Percentiles rank a stretch among this genome's conserved stretches.
These are phyloP conservation scores for Verticillium isaacii DNA, from an alignment of 2,329 filamentous ascomycete species.

Conservation along the genomic window DNA sequence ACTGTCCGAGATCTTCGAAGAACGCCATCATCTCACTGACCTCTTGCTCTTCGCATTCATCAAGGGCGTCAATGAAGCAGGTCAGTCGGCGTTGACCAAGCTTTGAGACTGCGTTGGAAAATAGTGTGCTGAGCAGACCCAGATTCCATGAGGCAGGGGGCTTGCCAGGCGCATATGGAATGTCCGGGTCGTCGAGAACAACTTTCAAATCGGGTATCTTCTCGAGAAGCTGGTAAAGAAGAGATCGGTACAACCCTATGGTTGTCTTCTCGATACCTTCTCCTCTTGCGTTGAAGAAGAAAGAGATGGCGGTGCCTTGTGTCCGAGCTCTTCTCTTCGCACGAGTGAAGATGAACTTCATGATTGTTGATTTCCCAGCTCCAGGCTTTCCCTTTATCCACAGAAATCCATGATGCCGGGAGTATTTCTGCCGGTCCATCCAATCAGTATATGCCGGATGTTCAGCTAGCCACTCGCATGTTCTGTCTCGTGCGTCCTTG, in stretches of 20 bases:
- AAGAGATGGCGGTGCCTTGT: conserved; percentile 18
- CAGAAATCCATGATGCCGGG: conserved; percentile 31
- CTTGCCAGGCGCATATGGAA: no score
- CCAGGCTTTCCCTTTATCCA: conserved; percentile 44
- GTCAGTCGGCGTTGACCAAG: conserved; percentile 7
- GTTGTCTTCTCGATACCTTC: conserved; percentile 36
- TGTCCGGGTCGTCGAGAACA: conserved; percentile 19
- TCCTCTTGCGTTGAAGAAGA: conserved; percentile 45
- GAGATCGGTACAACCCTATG: conserved; percentile 43
- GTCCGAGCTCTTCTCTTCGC: not conserved
- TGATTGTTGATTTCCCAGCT: conserved; percentile 40
- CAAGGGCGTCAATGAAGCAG: conserved; percentile 8
- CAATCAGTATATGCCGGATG: conserved; percentile 27
- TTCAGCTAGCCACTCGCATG: conserved; percentile 36
- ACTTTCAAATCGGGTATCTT: conserved; percentile 25
- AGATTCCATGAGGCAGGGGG: not conserved
- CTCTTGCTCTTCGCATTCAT: conserved; percentile 5
- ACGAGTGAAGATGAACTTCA: conserved; percentile 32
- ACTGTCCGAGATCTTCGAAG: not conserved
- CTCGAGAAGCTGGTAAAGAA: conserved; percentile 40
- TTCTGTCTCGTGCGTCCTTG: conserved; percentile 27
- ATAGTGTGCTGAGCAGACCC: not conserved
- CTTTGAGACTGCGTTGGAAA: not conserved
- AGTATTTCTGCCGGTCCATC: conserved; percentile 23
- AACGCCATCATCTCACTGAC: not conserved